phyloP scores from a whole-genome alignment of 1,284 basidiomycete genomes.

The Calocybe gambosa region DNA sequence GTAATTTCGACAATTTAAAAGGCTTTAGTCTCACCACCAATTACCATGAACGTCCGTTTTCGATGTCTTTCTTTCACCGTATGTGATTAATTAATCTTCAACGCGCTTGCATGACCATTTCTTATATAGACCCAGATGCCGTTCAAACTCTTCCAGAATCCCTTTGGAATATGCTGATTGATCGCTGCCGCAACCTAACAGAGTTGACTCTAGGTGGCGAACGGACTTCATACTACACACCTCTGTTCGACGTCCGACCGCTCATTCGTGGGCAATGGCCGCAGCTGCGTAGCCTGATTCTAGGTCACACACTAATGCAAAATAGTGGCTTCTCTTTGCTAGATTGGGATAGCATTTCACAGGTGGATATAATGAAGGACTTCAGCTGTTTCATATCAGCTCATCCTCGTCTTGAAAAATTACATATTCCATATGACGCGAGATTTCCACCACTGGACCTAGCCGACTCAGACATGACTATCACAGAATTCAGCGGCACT shows the following conservation, averaged over 20 bases:
- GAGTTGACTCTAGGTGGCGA: constrained; percentile 37
- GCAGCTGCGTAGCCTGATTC: constrained; percentile 31
- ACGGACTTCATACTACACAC: constrained; percentile 30
- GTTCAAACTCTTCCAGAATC: constrained; percentile 19
- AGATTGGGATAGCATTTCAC: constrained; percentile 7
- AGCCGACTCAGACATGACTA: constrained; percentile 6
- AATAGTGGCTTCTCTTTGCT: background rate
- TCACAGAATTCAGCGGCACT: constrained; percentile 17
- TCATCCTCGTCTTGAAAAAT: constrained; percentile 12
- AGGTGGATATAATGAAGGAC: constrained; percentile 7
- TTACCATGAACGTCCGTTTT: constrained; percentile 20
- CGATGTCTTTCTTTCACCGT: constrained; percentile 10
- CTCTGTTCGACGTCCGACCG: constrained; percentile 27
- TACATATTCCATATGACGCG: constrained; percentile 16
- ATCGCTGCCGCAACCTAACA: constrained; percentile 37
- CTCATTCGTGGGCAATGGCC: constrained; percentile 42
- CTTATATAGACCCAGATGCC: constrained; percentile 4
- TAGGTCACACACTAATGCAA: constrained; percentile 35
- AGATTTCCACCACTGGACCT: constrained; percentile 12
- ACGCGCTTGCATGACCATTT: background rate
- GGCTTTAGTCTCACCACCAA: constrained; percentile 43
- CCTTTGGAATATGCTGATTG: constrained; percentile 50
- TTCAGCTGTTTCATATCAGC: constrained; percentile 15
- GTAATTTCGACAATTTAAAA: constrained; percentile 39
- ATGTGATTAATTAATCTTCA: constrained; percentile 22